Percentiles rank a stretch among this genome's conserved stretches.
Conservation (phyloP, 2,329 filamentous ascomycete genomes). For the Penicillium sp. region DNA sequence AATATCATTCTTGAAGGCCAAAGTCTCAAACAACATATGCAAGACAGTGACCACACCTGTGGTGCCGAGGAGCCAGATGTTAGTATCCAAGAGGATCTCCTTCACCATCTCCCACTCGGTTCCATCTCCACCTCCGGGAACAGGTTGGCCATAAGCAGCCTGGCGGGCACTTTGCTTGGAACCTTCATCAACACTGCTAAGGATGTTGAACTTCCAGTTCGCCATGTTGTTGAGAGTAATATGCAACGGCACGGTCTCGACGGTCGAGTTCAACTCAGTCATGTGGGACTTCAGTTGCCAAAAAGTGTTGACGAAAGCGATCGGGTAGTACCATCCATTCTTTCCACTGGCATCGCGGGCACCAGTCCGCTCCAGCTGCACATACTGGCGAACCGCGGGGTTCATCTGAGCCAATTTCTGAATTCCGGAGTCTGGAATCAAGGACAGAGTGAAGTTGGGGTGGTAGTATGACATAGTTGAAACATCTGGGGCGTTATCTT, state of each 20-base stretch:
- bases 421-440: slow-evolving; percentile 76
- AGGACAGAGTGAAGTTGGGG: slow-evolving; percentile 84
- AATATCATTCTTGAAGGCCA: slow-evolving; percentile 97
- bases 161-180: slow-evolving; percentile 78
- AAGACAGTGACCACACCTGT: slow-evolving; percentile 81
- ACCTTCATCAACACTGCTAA: slow-evolving; percentile 81
- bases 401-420: slow-evolving; percentile 65
- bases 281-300: slow-evolving; percentile 94
- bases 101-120: slow-evolving; percentile 97
- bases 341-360: slow-evolving; percentile 79
- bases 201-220: slow-evolving; percentile 85
- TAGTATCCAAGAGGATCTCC: slow-evolving; percentile 89
- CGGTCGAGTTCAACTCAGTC: slow-evolving; percentile 85
- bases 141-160: slow-evolving; percentile 68
- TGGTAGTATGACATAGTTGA: slow-evolving; percentile 85
- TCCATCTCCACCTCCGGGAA: slow-evolving; percentile 79
- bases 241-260: slow-evolving; percentile 75
- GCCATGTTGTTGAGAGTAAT: slow-evolving; percentile 78
- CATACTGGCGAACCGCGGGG: slow-evolving; percentile 71
- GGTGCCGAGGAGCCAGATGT: slow-evolving; percentile 81
- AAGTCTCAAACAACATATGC: slow-evolving; percentile 91
- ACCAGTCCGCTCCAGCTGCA: slow-evolving; percentile 74
- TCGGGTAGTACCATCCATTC: slow-evolving; percentile 90
- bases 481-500: slow-evolving; percentile 60
- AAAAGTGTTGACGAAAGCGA: slow-evolving; percentile 91